Evolutionary conservation across 306 rosid species (phyloP).

Genomic region (Sicyos edulis): DNA sequence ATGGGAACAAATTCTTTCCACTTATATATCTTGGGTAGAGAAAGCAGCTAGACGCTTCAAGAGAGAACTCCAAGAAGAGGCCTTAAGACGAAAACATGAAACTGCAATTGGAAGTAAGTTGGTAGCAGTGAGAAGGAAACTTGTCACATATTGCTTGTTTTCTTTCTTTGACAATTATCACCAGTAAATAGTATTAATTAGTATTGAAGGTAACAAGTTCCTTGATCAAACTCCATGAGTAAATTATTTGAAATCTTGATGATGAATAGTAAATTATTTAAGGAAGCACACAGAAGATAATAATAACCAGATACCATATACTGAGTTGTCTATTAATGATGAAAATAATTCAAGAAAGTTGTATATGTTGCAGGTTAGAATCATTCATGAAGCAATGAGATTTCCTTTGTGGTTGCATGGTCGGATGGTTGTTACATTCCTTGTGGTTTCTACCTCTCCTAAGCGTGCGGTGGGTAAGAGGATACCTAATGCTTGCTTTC

Average conservation of each 20-base stretch:
- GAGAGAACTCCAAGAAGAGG: background rate
- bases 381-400: slow-evolving; percentile 78
- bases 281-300: background rate
- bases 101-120: too few species aligned
- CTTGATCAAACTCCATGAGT: background rate
- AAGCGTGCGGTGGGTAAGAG: slow-evolving; percentile 92
- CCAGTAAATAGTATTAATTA: background rate
- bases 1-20: too few species aligned
- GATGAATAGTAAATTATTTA: background rate
- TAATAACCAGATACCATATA: slow-evolving; percentile 3
- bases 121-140: too few species aligned
- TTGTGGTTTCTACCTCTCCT: slow-evolving; percentile 64
- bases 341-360: background rate
- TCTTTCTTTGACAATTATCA: background rate
- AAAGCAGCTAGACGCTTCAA: too few species aligned
- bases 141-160: background rate
- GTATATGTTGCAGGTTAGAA: slow-evolving; percentile 52
- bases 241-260: slow-evolving; percentile 2
- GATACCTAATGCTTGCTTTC: slow-evolving; percentile 27
- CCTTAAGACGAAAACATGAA: background rate
- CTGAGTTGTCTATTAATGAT: background rate
- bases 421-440: slow-evolving; percentile 60
- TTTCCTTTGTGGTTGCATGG: slow-evolving; percentile 93
- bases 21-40: too few species aligned
- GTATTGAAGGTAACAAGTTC: slow-evolving; percentile 10